A percentile compares a stretch with the other conserved stretches of the same genome.
phyloP scores from a whole-genome alignment of 805 yeast species.

The Pichia paraexigua region DNA sequence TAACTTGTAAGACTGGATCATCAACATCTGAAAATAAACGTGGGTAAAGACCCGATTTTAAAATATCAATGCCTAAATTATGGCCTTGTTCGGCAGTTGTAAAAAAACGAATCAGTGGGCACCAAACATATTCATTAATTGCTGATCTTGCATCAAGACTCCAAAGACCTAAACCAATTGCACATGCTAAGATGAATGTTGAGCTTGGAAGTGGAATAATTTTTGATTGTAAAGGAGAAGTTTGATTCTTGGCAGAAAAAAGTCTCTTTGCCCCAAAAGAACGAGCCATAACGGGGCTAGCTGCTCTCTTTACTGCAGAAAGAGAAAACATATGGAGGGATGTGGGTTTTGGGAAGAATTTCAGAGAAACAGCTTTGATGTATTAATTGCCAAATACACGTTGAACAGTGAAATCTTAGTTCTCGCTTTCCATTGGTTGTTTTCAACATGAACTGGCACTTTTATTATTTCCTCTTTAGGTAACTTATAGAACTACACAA shows the following conservation, averaged over 20 bases:
- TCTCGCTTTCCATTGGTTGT: background rate
- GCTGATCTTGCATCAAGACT: constrained; percentile 78
- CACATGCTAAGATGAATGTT: constrained; percentile 18
- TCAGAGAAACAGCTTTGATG: too few relatives aligned
- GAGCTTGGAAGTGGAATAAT: constrained; percentile 15
- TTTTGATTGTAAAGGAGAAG: constrained; percentile 8
- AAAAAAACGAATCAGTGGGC: constrained; percentile 63
- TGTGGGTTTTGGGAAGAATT: background rate
- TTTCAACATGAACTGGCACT: background rate
- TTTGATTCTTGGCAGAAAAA: background rate
- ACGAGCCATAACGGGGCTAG: background rate
- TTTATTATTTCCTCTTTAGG: background rate
- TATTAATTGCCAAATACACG: background rate
- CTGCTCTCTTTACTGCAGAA: background rate
- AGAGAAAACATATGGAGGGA: background rate
- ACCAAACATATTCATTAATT: constrained; percentile 68
- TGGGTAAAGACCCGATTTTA: constrained; percentile 67
- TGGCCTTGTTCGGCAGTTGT: constrained; percentile 89
- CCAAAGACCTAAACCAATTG: constrained; percentile 36
- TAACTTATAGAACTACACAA: background rate
- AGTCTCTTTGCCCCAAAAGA: background rate
- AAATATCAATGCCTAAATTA: constrained; percentile 55
- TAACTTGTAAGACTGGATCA: constrained; percentile 45
- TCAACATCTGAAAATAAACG: constrained; percentile 45
- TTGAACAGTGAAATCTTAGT: background rate